A percentile compares a stretch with the other conserved stretches of the same genome.
phyloP scores from a whole-genome alignment of 257 asterid species.

The Solanum peruvianum region DNA sequence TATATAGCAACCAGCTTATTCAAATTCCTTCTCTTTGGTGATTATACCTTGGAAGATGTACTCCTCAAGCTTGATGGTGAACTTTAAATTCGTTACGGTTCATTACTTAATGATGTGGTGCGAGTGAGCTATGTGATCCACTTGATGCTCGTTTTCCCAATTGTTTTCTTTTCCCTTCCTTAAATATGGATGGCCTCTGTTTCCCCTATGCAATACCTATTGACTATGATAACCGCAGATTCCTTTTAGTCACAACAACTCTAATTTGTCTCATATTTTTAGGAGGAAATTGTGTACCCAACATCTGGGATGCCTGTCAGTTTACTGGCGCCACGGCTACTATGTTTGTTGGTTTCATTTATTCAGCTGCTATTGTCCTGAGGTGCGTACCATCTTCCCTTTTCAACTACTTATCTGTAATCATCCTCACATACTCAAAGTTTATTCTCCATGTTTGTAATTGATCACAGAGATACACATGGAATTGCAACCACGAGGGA shows the following conservation, averaged over 20 bases:
- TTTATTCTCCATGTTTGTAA: background rate
- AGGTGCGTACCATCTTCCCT: constrained; percentile 25
- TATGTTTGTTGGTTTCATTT: constrained; percentile 67
- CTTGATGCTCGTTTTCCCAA: constrained; percentile 81
- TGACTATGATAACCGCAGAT: constrained; percentile 52
- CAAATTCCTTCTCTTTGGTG: constrained; percentile 71
- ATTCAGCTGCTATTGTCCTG: constrained; percentile 72
- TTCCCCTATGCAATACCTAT: constrained; percentile 61
- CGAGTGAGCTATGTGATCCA: constrained; percentile 78
- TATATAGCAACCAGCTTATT: constrained; percentile 70
- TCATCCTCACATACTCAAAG: background rate
- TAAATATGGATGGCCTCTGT: constrained; percentile 61
- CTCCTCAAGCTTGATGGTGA: constrained; percentile 80
- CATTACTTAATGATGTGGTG: constrained; percentile 59
- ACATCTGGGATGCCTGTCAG: constrained; percentile 84
- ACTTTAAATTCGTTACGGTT: constrained; percentile 65
- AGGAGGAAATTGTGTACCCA: too few relatives aligned
- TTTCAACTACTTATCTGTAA: background rate
- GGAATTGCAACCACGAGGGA: constrained; percentile 57
- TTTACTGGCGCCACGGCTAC: constrained; percentile 94
- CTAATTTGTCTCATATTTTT: constrained; percentile 44
- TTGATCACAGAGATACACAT: constrained; percentile 44
- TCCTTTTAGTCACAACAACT: constrained; percentile 39
- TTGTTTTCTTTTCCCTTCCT: constrained; percentile 74
- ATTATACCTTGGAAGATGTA: constrained; percentile 66